Percentiles rank a stretch among this genome's conserved stretches.
Conservation (phyloP, 208 protist species). For the Lotmaria passim region DNA sequence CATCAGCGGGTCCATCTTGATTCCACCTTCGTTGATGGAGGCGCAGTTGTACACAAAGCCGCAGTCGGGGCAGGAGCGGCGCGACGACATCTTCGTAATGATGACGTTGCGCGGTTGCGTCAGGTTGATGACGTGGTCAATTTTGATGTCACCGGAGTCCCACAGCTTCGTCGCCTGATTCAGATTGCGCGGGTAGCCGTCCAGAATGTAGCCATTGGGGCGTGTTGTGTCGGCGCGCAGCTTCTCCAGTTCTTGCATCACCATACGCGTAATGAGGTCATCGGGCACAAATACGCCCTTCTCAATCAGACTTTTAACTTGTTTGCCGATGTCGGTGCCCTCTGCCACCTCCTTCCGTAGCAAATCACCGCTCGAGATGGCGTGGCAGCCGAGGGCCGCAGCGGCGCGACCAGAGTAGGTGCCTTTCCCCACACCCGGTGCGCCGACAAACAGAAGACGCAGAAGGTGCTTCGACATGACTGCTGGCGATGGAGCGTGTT, state of each 20-base stretch:
- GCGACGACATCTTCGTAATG: slow-evolving; percentile 68
- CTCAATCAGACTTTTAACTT: slow-evolving; percentile 61
- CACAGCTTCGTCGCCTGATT: slow-evolving; percentile 78
- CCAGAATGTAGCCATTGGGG: slow-evolving; percentile 84
- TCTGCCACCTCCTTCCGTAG: slow-evolving; percentile 81
- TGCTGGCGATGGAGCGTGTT: no score
- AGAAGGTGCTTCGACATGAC: slow-evolving; percentile 38
- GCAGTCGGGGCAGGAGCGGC: slow-evolving; percentile 73
- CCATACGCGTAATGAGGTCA: slow-evolving; percentile 71
- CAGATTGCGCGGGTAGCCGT: slow-evolving; percentile 93
- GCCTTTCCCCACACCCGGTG: slow-evolving; percentile 93
- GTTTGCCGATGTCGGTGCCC: slow-evolving; percentile 44
- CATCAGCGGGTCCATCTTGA: slow-evolving; percentile 81
- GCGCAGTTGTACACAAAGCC: slow-evolving; percentile 80
- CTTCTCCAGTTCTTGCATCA: slow-evolving; percentile 43
- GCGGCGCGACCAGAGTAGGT: slow-evolving; percentile 91
- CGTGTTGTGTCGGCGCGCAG: slow-evolving; percentile 17
- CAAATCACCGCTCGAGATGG: slow-evolving; percentile 93
- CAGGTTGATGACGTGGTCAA: slow-evolving; percentile 85
- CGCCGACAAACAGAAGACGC: slow-evolving; percentile 88
- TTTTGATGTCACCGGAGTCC: slow-evolving; percentile 45
- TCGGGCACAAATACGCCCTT: slow-evolving; percentile 81
- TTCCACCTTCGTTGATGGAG: slow-evolving; percentile 70
- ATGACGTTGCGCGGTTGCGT: slow-evolving; percentile 78
- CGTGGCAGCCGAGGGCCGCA: slow-evolving; percentile 62